Evolutionary conservation across 306 rosid genomes (phyloP).

Genomic region (Sicyos baderoa): DNA sequence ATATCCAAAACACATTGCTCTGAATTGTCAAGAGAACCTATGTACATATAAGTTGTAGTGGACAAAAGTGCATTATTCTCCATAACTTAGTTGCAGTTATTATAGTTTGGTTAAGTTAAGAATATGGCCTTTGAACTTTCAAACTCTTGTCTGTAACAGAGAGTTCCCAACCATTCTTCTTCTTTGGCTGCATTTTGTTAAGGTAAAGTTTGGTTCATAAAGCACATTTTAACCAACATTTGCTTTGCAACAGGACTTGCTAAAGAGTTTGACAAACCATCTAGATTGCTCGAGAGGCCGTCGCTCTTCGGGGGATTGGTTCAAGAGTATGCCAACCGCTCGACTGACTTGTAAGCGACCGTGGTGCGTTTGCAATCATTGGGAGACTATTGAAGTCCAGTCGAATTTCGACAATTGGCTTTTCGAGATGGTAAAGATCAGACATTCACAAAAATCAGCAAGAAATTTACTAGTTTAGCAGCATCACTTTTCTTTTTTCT

Average conservation of each 20-base stretch:
- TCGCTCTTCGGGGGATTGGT: conserved; percentile 74
- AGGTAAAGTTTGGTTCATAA: background rate
- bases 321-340: conserved; percentile 85
- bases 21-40: background rate
- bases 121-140: too few species aligned
- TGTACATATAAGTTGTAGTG: background rate
- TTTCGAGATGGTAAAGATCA: background rate
- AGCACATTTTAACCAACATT: background rate
- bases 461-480: background rate
- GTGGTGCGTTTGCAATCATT: background rate
- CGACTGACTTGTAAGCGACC: conserved; percentile 41
- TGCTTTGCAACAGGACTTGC: conserved; percentile 42
- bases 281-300: conserved; percentile 59
- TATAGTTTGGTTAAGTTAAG: background rate
- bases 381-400: background rate
- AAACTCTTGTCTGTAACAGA: background rate
- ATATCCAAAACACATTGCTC: background rate
- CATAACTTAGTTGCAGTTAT: background rate
- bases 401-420: background rate
- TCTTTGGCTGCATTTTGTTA: background rate
- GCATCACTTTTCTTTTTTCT: background rate
- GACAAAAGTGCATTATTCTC: background rate
- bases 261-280: conserved; percentile 74
- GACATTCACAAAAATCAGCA: background rate
- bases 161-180: background rate